Evolutionary conservation across 257 asterid genomes (phyloP).

Genomic region (Solanum pinnatisectum): DNA sequence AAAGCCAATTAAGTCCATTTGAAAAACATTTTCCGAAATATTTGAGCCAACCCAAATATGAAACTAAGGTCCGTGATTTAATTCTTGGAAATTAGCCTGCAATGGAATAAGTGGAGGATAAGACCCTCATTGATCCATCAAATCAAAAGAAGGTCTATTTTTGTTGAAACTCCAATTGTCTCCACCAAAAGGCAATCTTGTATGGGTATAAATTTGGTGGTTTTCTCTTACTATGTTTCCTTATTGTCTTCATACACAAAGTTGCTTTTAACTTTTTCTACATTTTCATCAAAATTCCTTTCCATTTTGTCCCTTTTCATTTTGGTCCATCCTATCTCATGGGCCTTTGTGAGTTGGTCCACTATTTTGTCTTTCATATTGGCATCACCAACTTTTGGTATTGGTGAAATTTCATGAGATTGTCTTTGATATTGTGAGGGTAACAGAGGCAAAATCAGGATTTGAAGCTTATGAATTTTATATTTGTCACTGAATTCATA

Average conservation of each 20-base stretch:
- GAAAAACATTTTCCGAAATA: not conserved
- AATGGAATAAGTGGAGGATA: not conserved
- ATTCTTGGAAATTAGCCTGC: not conserved
- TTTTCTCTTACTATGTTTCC: not conserved
- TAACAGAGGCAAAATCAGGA: not conserved
- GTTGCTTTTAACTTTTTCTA: not conserved
- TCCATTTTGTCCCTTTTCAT: conserved; percentile 1
- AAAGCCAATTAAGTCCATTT: not conserved
- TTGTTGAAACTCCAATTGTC: conserved; percentile 14
- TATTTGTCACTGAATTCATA: not conserved
- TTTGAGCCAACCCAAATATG: not conserved
- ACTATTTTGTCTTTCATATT: not conserved
- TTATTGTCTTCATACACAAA: not conserved
- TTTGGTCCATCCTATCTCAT: not conserved
- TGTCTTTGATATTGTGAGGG: not conserved
- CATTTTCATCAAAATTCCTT: conserved; percentile 10
- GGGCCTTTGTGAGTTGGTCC: not conserved
- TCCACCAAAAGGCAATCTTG: conserved; percentile 10
- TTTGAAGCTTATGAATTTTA: not conserved
- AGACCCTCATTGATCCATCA: conserved; percentile 10
- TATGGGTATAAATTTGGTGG: not conserved
- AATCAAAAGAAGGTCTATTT: conserved; percentile 7
- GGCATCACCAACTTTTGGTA: not conserved
- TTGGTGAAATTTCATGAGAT: not conserved
- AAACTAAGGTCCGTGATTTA: not conserved